Evolutionary conservation across 139 green algal species (phyloP).

Genomic region (Asterochloris sp.): DNA sequence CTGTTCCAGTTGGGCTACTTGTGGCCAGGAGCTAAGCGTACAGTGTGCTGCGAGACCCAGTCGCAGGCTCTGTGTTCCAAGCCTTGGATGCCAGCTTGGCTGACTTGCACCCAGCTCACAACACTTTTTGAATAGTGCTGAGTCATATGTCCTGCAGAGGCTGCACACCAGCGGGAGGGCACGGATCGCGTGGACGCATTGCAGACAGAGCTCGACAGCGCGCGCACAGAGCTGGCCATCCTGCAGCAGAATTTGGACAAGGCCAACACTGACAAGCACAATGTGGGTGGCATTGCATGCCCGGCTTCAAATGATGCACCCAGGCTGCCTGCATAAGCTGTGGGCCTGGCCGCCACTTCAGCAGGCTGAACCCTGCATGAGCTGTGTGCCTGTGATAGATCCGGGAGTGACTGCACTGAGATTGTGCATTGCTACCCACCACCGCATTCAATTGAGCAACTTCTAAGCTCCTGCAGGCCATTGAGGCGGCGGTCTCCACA

Average conservation of each 20-base stretch:
- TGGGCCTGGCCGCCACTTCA: neutral
- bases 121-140: neutral
- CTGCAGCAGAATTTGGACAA: slow-evolving; percentile 30
- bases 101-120: neutral
- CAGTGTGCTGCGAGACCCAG: too few species aligned
- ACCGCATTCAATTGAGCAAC: neutral
- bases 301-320: too few species aligned
- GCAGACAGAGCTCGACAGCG: slow-evolving; percentile 43
- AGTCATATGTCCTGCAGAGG: neutral
- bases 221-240: slow-evolving; percentile 48
- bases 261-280: slow-evolving; percentile 24
- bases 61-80: neutral
- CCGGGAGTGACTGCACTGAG: too few species aligned
- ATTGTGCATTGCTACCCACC: too few species aligned
- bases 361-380: too few species aligned
- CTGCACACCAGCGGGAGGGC: slow-evolving; percentile 22
- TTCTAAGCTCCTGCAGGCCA: slow-evolving; percentile 11
- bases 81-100: too few species aligned
- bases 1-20: neutral
- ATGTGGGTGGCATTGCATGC: slow-evolving; percentile 4
- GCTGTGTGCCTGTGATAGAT: too few species aligned
- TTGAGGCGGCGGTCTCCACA: slow-evolving; percentile 23
- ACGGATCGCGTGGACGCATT: slow-evolving; percentile 42
- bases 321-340: too few species aligned
- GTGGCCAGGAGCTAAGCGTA: neutral